These are phyloP conservation scores for Trichophaea hybrida DNA, from an alignment of 2,329 filamentous ascomycete genomes.

Conservation along the genomic window DNA sequence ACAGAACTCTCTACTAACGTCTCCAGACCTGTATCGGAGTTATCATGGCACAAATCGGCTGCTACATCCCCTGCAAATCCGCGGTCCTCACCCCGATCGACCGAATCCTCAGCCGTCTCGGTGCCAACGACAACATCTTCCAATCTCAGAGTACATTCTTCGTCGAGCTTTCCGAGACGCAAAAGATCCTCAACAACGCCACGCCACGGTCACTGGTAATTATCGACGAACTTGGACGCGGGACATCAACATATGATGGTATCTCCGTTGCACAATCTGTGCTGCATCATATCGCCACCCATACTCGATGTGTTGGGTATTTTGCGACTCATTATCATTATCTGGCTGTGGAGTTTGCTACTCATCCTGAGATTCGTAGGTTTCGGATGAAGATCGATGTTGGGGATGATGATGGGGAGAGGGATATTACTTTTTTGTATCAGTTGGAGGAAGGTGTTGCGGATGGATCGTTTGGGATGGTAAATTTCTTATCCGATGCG, in stretches of 20 bases:
- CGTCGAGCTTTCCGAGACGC: conserved; percentile 90
- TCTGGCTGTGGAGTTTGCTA: conserved; percentile 75
- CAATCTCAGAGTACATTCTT: conserved; percentile 97
- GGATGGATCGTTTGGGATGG: conserved; percentile 93
- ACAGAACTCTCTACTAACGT: conserved; percentile 4
- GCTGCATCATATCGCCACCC: conserved; percentile 84
- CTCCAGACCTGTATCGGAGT: conserved; percentile 76
- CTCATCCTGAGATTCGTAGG: conserved; percentile 72
- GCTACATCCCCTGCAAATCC: conserved; percentile 69
- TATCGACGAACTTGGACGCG: conserved; percentile 86
- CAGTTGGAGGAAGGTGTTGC: conserved; percentile 86
- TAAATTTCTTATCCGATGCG: not conserved
- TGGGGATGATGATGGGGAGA: conserved; percentile 51
- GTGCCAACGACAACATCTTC: conserved; percentile 98
- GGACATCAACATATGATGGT: conserved; percentile 89
- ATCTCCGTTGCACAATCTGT: conserved; percentile 94
- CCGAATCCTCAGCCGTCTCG: conserved; percentile 94
- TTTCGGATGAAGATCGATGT: conserved; percentile 92
- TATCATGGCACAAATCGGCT: conserved; percentile 94
- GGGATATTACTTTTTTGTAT: conserved; percentile 91
- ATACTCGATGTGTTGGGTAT: conserved; percentile 87
- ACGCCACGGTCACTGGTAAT: conserved; percentile 91
- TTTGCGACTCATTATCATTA: conserved; percentile 98
- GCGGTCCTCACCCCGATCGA: conserved; percentile 81
- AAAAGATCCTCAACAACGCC: conserved; percentile 91